phyloP scores from a whole-genome alignment of 257 asterid genomes.

The Lycium ferocissimum region DNA sequence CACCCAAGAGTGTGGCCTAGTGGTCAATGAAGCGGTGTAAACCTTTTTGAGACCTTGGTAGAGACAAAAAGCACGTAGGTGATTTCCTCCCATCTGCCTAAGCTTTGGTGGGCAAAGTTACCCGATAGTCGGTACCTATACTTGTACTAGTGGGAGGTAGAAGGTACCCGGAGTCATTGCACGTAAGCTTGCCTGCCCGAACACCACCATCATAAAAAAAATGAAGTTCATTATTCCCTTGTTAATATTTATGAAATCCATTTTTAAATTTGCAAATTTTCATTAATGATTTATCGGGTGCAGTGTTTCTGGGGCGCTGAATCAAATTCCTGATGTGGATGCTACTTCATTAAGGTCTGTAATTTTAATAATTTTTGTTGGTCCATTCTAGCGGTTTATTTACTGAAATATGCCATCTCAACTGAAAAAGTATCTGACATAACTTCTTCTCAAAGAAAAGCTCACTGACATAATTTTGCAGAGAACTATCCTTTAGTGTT shows the following conservation, averaged over 20 bases:
- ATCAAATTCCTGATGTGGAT: conserved; percentile 49
- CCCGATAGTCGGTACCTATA: background rate
- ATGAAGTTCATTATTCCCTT: background rate
- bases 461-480: background rate
- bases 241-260: conserved; percentile 6
- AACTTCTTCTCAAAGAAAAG: background rate
- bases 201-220: background rate
- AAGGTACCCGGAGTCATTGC: background rate
- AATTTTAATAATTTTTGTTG: background rate
- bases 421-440: background rate
- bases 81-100: background rate
- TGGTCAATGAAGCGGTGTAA: background rate
- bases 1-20: background rate
- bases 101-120: background rate
- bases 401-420: background rate
- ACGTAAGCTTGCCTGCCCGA: background rate
- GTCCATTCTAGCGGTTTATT: background rate
- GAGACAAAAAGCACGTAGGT: background rate
- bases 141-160: background rate
- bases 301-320: conserved; percentile 61
- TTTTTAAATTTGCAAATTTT: background rate
- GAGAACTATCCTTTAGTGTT: background rate
- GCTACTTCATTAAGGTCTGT: conserved; percentile 63
- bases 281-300: conserved; percentile 23
- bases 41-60: background rate